These are phyloP conservation scores for Ascocoryne sarcoides DNA, from an alignment of 2,329 filamentous ascomycete species.

Conservation along the genomic window DNA sequence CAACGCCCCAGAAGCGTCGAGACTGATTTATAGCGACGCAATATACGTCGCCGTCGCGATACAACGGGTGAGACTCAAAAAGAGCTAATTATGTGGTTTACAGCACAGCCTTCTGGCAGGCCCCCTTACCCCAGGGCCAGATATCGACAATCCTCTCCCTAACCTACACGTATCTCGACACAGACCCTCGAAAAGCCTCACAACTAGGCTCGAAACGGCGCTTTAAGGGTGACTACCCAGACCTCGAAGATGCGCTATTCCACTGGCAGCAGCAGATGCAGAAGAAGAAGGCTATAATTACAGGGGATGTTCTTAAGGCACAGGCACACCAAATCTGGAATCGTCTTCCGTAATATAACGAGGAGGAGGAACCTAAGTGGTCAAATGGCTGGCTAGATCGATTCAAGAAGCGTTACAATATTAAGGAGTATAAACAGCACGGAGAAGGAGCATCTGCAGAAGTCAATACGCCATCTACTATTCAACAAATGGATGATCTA, in stretches of 20 bases:
- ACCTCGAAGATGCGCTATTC: slow-evolving; percentile 1
- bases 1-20: too few relatives aligned
- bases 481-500: neutral
- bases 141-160: too few relatives aligned
- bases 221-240: slow-evolving; percentile 1
- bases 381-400: slow-evolving; percentile 5
- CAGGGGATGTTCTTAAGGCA: slow-evolving; percentile 4
- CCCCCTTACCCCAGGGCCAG: too few relatives aligned
- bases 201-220: too few relatives aligned
- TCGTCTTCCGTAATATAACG: slow-evolving; percentile 1
- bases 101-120: too few relatives aligned
- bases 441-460: slow-evolving; percentile 1
- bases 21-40: too few relatives aligned
- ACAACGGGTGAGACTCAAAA: too few relatives aligned
- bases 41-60: too few relatives aligned
- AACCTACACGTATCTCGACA: too few relatives aligned
- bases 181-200: too few relatives aligned
- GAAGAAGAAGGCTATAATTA: slow-evolving; percentile 5
- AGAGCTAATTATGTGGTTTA: too few relatives aligned
- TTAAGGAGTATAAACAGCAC: slow-evolving; percentile 3
- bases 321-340: slow-evolving; percentile 2
- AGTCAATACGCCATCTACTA: neutral
- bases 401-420: slow-evolving; percentile 6
- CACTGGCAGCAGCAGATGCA: slow-evolving; percentile 6
- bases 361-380: neutral